Base-by-base conservation (phyloP, 495 filamentous ascomycete genomes). In the Xylaria flabelliformis region DNA sequence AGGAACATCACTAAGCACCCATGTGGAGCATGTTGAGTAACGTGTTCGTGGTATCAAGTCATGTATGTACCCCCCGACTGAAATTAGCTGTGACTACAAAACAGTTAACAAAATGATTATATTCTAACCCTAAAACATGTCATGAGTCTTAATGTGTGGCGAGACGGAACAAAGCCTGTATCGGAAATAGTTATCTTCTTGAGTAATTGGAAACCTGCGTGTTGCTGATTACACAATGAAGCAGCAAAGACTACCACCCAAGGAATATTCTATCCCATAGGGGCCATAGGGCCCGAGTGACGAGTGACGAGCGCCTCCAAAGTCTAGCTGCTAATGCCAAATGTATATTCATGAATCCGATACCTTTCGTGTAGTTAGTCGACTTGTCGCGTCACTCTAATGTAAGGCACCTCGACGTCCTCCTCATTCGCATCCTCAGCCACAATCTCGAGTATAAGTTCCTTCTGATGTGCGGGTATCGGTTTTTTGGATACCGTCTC, bases 341-440 rank as follows among this genome's bases (percentile, higher is more conserved):
- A 61, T 61, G 32, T 39, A 61, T 61, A 39, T 21, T 61, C 58
- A 61, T 61, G 32, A 39, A 36, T 12, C 58, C 5, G n/a, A 41
- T 15, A 48, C 42, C 42, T 48, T 7, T 7, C 21, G 0, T 3
- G 5, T 12, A 39, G 51, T 66, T 32, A 29, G 9, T 24, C 19
- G 3, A 36, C 29, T 34, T 48, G 13, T 48, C 67, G 56, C 1
- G 4, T n/a, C 75, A 97, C 89, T 92, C 95, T 97, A 77, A 98
- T 93, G 80, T 97, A 98, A 9, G 97, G 97, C 74, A 98, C 91
- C 83, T 99, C 97, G 6, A 98, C 95, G 82, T 99, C 97, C 84
- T 98, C 93, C 68, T 92, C 96, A 2, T 89, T 91, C 77, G 88
- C 83, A 76, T 98, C 97, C 80, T 99, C 97, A 7, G 91, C 93